A percentile compares a stretch with the other conserved stretches of the same genome.
phyloP scores from a whole-genome alignment of 2,329 filamentous ascomycete genomes.

The Cladophialophora exuberans region DNA sequence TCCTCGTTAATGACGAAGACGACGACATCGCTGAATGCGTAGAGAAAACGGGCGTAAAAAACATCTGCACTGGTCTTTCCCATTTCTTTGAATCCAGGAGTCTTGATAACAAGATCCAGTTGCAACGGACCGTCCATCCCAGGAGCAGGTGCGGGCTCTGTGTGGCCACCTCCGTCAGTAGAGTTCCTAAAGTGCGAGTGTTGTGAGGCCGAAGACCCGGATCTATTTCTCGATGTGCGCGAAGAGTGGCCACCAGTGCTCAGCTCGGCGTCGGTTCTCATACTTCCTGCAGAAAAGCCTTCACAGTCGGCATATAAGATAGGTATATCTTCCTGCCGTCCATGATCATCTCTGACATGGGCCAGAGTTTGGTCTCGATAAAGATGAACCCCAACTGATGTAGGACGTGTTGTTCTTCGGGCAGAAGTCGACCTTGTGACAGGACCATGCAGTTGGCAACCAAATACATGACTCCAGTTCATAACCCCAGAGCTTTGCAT shows the following conservation, averaged over 20 bases:
- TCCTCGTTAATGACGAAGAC: slow-evolving; percentile 4
- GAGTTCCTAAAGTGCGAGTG: background rate
- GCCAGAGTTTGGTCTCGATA: slow-evolving; percentile 1
- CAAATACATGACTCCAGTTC: slow-evolving; percentile 5
- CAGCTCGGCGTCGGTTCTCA: background rate
- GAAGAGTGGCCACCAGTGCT: background rate
- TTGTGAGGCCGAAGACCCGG: background rate
- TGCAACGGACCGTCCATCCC: background rate
- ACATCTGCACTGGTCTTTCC: slow-evolving; percentile 6
- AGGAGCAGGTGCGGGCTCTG: background rate
- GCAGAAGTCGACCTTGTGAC: background rate
- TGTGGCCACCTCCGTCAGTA: background rate
- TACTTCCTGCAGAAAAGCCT: slow-evolving; percentile 3
- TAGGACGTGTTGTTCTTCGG: background rate
- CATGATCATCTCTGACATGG: slow-evolving; percentile 3
- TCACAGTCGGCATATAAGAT: slow-evolving; percentile 6
- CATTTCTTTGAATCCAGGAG: slow-evolving; percentile 4
- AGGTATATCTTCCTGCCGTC: background rate
- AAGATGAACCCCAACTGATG: slow-evolving; percentile 5
- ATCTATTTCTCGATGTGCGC: background rate
- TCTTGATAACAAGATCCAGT: slow-evolving; percentile 9
- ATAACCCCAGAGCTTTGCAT: background rate
- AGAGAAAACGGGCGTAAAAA: slow-evolving; percentile 5
- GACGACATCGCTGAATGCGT: slow-evolving; percentile 4
- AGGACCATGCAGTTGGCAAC: background rate